Evolutionary conservation across 345 rosid species (phyloP), one percentile per base, ranked within the genome.

Genomic region (Brassica carinata): DNA sequence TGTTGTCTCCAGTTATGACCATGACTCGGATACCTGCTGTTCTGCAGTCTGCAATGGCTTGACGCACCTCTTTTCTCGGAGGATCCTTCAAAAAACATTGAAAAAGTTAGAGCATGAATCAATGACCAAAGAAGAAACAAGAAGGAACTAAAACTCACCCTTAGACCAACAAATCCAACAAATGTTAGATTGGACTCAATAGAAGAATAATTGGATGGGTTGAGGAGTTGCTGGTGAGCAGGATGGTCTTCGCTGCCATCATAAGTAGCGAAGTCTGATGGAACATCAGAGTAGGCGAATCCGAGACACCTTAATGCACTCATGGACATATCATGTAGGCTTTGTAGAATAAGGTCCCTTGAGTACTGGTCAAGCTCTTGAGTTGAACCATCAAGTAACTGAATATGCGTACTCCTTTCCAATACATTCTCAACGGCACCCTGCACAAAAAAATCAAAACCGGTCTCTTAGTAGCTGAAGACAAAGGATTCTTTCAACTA

Each of bases 21-120:
- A 96, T 96, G 40, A 96, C 98, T 67, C 96, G 94, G 59, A 96
- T 96, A 77, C 99, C 99, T 81, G 99, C 99, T 33, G 88, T 92
- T 85, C 81, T 92, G 88, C 99, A 96, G 82, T 96, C 98, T 87
- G 90, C 91, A 79, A 96, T 89, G 61, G 98, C 99, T 87, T 96
- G 93, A 64, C 77, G 88, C 64, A 96, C 99, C 86, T 93, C 98
- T 86, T 88, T 85, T 78, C 99, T 89, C 13, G 99, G 99, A 71
- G 99, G 99, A 85, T 96, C 99, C 99, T 96, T 79, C 62, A 69
- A 19, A 19, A 19, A 62, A 30, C 48, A 79, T 76, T 45, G 59
- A 40, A 48, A 19, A 64, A 76, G 2, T 57, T 5, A 70, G 45
- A 61, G 73, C 45, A 77, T 53, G 2, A 62, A 29, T 40, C 23